A percentile compares a stretch with the other conserved stretches of the same genome.
phyloP scores from a whole-genome alignment of 73 alveolate species.

The Paramecium pentaurelia region DNA sequence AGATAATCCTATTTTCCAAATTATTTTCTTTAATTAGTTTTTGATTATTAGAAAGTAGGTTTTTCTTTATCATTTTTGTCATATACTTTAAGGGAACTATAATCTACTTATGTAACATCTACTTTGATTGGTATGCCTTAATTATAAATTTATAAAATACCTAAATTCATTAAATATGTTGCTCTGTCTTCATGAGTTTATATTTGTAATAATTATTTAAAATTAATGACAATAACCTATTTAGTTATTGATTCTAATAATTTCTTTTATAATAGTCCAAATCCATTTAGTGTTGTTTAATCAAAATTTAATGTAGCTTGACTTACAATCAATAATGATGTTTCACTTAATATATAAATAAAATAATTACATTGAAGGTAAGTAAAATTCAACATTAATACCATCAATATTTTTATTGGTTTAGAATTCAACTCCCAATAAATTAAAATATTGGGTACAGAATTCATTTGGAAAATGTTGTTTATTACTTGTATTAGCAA shows the following conservation, averaged over 20 bases:
- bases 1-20: background rate
- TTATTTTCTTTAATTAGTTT: background rate
- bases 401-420: background rate
- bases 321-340: background rate
- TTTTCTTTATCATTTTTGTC: background rate
- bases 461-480: background rate
- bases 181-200: background rate
- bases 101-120: background rate
- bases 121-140: background rate
- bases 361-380: background rate
- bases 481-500: background rate
- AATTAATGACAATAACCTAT: background rate
- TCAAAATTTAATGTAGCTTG: background rate
- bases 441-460: background rate
- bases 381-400: background rate
- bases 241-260: background rate
- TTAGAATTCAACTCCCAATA: background rate
- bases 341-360: background rate
- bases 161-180: background rate
- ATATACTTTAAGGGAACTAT: background rate
- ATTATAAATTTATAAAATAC: background rate
- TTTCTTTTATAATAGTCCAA: background rate
- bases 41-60: background rate
- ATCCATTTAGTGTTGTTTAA: background rate
- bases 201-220: background rate